Conservation (phyloP, 2,329 filamentous ascomycete species). For the Cladosporium oxysporum region DNA sequence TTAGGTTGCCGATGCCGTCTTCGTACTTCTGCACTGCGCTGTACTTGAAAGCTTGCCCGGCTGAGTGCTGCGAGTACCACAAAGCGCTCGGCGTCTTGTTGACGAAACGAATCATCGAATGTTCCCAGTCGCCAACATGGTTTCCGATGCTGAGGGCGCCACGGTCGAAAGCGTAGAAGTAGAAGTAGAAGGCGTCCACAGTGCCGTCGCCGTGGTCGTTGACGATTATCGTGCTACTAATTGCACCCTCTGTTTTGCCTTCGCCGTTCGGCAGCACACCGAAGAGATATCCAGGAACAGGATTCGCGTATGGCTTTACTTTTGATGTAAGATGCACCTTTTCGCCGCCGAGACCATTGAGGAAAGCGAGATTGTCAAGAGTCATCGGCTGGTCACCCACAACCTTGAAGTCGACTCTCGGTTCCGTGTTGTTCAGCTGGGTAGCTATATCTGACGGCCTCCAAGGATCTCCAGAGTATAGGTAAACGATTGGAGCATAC, state of each 20-base stretch:
- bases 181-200: conserved; percentile 65
- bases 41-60: conserved; percentile 65
- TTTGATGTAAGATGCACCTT: conserved; percentile 48
- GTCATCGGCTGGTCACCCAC: conserved; percentile 40
- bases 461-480: conserved; percentile 47
- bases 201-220: conserved; percentile 56
- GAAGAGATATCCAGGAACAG: conserved; percentile 47
- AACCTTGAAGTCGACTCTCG: conserved; percentile 40
- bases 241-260: conserved; percentile 54
- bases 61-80: conserved; percentile 65
- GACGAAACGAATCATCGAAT: conserved; percentile 66
- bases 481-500: conserved; percentile 48
- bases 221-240: conserved; percentile 57
- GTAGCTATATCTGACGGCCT: conserved; percentile 46
- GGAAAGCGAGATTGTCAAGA: conserved; percentile 45
- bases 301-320: conserved; percentile 37
- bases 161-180: conserved; percentile 61
- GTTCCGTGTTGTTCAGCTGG: conserved; percentile 45
- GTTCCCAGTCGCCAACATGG: conserved; percentile 65
- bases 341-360: conserved; percentile 39
- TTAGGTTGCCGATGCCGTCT: conserved; percentile 36
- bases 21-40: conserved; percentile 52
- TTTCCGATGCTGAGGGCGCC: conserved; percentile 51
- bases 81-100: conserved; percentile 57
- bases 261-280: conserved; percentile 56